Base-by-base conservation (phyloP, 177 flowering plant genomes). In the Vitis hybrid region DNA sequence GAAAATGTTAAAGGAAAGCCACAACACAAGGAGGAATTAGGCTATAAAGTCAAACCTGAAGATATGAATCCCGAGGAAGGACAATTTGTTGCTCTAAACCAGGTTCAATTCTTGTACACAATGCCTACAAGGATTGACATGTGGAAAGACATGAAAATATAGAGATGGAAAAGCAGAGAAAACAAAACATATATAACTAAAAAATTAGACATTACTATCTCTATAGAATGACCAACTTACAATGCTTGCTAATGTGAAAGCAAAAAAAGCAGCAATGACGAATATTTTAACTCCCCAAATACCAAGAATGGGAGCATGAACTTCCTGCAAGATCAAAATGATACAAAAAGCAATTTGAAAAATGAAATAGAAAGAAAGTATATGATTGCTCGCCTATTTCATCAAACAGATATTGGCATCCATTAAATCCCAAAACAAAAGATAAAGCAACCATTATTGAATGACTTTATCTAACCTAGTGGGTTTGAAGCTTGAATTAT, bases 1-100 rank as follows among this genome's bases (percentile, higher is more conserved):
- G 22, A 64, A 64, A 50, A 5, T 12, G 15, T 20, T 3, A 53
- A 65, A 18, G 4, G 50, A 16, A 68, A 57, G 49, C 2, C 5
- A 60, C 2, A 13, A 45, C 58, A 67, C 15, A 14, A 59, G 5
- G 2, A 67, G 66, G 3, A 11, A 13, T n/a, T 6, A 15, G 13
- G 45, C 26, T 31, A 48, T 0, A 56, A 73, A 53, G 18, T 14
- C 31, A 61, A 63, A 91, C 97, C 93, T 91, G 97, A 73, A 91
- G 94, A 78, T 89, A 91, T 14, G 97, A 91, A 73, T 91, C 91
- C 39, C 86, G 82, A n/a, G 97, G 97, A 82, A 91, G 97, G 73
- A 84, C 97, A 78, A 91, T 79, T 76, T 88, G 79, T 69, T 91
- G 94, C 66, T 88, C 94, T 72, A 89, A 78, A 74, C 97, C 97